Percentiles rank a stretch among this genome's conserved stretches.
These are phyloP conservation scores for Pyrenochaeta sp. DNA, from an alignment of 2,329 filamentous ascomycete species.

Conservation along the genomic window DNA sequence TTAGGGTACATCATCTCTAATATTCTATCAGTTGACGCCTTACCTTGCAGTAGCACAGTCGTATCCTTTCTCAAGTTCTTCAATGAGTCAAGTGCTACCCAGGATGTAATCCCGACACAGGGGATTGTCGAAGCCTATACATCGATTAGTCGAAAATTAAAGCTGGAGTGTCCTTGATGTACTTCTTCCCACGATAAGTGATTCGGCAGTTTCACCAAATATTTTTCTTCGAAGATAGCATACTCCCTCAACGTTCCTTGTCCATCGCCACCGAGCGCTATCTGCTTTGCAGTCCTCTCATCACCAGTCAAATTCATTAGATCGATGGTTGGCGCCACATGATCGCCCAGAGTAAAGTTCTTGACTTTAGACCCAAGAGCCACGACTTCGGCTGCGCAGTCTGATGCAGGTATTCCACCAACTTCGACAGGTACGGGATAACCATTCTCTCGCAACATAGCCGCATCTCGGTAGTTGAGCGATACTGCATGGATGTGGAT, in stretches of 20 bases:
- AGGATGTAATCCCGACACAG: constrained; percentile 35
- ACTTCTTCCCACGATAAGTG: constrained; percentile 41
- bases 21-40: background rate
- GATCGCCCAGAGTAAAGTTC: constrained; percentile 32
- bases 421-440: constrained; percentile 20
- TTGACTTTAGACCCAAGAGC: constrained; percentile 26
- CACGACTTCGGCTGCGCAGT: constrained; percentile 37
- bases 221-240: constrained; percentile 33
- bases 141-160: background rate
- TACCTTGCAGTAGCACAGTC: constrained; percentile 27
- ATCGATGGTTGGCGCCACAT: constrained; percentile 27
- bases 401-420: constrained; percentile 31
- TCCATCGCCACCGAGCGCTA: constrained; percentile 15
- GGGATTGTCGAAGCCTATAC: constrained; percentile 30
- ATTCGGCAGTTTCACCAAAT: constrained; percentile 31
- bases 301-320: constrained; percentile 17
- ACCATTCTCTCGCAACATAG: constrained; percentile 28
- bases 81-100: constrained; percentile 28
- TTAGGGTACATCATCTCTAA: background rate
- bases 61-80: constrained; percentile 15
- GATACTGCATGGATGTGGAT: constrained; percentile 38
- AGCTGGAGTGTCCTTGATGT: background rate
- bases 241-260: constrained; percentile 36
- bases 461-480: constrained; percentile 40
- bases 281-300: constrained; percentile 11